Conservation (phyloP, 495 filamentous ascomycete genomes). For the Aspergillus cavernicola region DNA sequence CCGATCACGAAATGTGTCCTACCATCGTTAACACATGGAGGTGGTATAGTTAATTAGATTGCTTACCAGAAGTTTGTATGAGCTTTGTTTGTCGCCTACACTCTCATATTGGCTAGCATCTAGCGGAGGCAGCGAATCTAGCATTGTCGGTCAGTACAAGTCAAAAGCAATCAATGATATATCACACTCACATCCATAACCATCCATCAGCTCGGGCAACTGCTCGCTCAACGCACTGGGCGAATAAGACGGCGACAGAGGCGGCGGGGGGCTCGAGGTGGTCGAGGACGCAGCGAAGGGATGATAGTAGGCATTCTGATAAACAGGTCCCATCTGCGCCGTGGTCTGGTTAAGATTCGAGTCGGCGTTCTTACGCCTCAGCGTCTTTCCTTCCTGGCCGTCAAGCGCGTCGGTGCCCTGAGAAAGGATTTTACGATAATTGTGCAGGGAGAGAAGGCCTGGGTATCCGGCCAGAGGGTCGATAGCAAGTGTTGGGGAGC, state of each 20-base stretch:
- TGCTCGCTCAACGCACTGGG: conserved; percentile 37
- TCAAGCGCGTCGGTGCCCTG: conserved; percentile 2
- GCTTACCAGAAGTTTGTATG: conserved; percentile 19
- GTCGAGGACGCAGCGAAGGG: conserved; percentile 31
- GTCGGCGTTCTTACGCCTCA: conserved; percentile 38
- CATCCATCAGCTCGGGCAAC: conserved; percentile 29
- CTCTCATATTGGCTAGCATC: background rate
- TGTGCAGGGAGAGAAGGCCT: conserved; percentile 23
- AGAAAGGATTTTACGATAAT: conserved; percentile 27
- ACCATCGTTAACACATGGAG: background rate
- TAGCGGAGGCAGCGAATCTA: conserved; percentile 10
- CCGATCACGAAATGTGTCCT: conserved; percentile 44
- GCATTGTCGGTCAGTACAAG: background rate
- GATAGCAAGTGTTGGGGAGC: conserved; percentile 5
- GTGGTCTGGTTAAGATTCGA: conserved; percentile 31
- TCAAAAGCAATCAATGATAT: background rate
- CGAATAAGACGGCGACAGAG: conserved; percentile 42
- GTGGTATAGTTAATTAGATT: too few relatives aligned
- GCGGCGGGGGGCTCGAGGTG: conserved; percentile 41
- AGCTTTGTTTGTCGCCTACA: conserved; percentile 2
- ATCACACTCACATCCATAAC: conserved; percentile 25
- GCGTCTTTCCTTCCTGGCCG: conserved; percentile 20
- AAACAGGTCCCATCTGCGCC: conserved; percentile 8
- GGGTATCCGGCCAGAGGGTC: conserved; percentile 9
- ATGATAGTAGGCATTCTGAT: conserved; percentile 14